Evolutionary conservation across 768 basidiomycete species (phyloP).

Genomic region (Calocera cornea): DNA sequence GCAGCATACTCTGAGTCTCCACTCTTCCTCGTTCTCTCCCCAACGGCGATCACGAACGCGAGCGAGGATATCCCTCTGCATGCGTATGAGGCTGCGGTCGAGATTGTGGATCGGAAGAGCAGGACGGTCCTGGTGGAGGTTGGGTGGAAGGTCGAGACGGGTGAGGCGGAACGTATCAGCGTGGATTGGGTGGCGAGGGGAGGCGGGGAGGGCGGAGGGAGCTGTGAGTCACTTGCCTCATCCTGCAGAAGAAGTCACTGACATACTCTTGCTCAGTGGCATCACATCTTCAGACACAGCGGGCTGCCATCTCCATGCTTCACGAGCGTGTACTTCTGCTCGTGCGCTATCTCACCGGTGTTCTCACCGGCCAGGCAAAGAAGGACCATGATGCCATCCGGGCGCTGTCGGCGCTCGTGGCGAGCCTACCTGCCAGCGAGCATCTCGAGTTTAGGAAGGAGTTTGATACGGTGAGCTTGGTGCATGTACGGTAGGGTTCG

Average conservation of each 20-base stretch:
- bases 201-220: slow-evolving; percentile 59
- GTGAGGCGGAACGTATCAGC: slow-evolving; percentile 96
- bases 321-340: slow-evolving; percentile 79
- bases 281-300: slow-evolving; percentile 77
- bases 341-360: slow-evolving; percentile 70
- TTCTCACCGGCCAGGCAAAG: slow-evolving; percentile 56
- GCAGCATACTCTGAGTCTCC: slow-evolving; percentile 75
- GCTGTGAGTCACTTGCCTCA: slow-evolving; percentile 39
- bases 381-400: slow-evolving; percentile 73
- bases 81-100: slow-evolving; percentile 85
- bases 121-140: slow-evolving; percentile 74
- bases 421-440: slow-evolving; percentile 78
- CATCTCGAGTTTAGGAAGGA: slow-evolving; percentile 73
- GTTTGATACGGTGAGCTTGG: slow-evolving; percentile 58
- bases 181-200: slow-evolving; percentile 90
- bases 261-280: slow-evolving; percentile 46
- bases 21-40: slow-evolving; percentile 54
- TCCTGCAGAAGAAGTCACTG: background rate
- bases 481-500: background rate
- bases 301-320: slow-evolving; percentile 93
- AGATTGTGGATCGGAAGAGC: slow-evolving; percentile 64
- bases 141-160: slow-evolving; percentile 82
- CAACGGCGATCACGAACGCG: slow-evolving; percentile 33
- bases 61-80: slow-evolving; percentile 67
- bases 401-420: slow-evolving; percentile 70